Evolutionary conservation across 352 stramenopile genomes (phyloP).

Genomic region (Saprolegnia diclina): DNA sequence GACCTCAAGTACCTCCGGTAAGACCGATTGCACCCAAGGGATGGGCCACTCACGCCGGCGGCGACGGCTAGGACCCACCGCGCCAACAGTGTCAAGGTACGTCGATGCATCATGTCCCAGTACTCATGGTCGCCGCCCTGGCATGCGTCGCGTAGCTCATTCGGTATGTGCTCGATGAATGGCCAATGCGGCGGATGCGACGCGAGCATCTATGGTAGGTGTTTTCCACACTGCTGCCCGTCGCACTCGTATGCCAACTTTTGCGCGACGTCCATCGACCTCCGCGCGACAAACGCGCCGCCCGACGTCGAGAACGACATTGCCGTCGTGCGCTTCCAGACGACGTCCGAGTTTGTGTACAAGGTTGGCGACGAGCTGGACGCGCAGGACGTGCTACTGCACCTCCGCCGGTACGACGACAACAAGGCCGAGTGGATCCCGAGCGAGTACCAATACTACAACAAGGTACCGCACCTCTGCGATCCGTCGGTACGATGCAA

Average conservation of each 20-base stretch:
- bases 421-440: conserved; percentile 22
- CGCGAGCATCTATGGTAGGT: not conserved
- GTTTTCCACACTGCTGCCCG: conserved; percentile 20
- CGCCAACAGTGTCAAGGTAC: conserved; percentile 23
- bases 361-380: conserved; percentile 9
- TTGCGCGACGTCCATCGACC: conserved; percentile 9
- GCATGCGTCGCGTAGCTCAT: not conserved
- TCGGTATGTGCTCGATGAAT: not conserved
- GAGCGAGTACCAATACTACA: conserved; percentile 9
- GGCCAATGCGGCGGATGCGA: too few species aligned
- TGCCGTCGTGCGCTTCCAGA: conserved; percentile 1
- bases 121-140: not conserved
- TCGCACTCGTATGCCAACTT: conserved; percentile 23
- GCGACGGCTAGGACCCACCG: conserved; percentile 9
- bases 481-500: not conserved
- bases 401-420: conserved; percentile 10
- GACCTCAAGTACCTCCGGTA: conserved; percentile 26
- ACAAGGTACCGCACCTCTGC: not conserved
- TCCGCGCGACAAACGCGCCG: not conserved
- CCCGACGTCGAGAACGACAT: conserved; percentile 2
- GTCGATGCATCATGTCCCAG: not conserved
- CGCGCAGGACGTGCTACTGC: not conserved
- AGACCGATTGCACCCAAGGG: not conserved
- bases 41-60: not conserved
- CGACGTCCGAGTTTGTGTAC: conserved; percentile 8